phyloP scores from a whole-genome alignment of 345 rosid species.

The Lenwebbia sp. region DNA sequence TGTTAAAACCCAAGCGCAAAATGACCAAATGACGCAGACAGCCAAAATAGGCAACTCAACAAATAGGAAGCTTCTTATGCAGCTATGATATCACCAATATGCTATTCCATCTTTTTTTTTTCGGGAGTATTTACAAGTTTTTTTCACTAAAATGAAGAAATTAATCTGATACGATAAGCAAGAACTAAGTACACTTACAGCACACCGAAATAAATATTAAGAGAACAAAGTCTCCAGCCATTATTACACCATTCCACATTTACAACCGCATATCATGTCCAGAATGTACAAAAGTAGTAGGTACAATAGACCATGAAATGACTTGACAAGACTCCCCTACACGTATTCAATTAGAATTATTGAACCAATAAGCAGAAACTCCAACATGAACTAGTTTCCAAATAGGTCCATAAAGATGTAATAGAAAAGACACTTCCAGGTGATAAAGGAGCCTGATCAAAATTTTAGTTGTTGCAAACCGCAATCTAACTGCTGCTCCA shows the following conservation, averaged over 20 bases:
- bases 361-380: background rate
- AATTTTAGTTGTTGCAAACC: background rate
- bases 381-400: background rate
- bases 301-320: background rate
- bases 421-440: background rate
- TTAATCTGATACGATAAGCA: background rate
- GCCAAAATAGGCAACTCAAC: background rate
- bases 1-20: background rate
- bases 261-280: background rate
- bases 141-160: too few relatives aligned
- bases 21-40: background rate
- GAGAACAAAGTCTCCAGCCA: background rate
- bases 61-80: background rate
- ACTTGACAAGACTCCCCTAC: background rate
- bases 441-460: background rate
- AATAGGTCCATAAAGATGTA: background rate
- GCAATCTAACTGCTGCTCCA: background rate
- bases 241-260: background rate
- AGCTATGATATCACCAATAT: background rate
- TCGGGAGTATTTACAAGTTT: too few relatives aligned
- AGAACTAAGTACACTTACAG: background rate
- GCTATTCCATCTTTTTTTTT: background rate
- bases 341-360: background rate
- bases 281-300: background rate
- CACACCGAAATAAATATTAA: background rate